phyloP scores from a whole-genome alignment of 1,284 basidiomycete genomes.

The Volvariella volvacea region DNA sequence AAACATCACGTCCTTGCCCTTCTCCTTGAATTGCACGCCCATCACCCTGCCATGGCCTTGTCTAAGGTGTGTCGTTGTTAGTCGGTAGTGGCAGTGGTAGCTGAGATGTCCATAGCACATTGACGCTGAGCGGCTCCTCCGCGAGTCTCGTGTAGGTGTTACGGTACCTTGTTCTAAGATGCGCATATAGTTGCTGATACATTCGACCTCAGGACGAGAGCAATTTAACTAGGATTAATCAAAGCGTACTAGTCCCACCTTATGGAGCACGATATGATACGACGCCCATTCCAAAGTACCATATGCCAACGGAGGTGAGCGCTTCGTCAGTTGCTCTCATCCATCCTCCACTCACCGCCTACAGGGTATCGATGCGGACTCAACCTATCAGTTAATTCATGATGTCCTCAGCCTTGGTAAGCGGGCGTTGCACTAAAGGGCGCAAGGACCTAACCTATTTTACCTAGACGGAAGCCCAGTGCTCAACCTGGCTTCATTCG shows the following conservation, averaged over 20 bases:
- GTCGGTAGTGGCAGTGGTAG: background rate
- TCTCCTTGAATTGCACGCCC: constrained; percentile 4
- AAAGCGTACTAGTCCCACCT: constrained; percentile 28
- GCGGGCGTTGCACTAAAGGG: constrained; percentile 1
- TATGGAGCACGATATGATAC: constrained; percentile 67
- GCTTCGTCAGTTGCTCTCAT: background rate
- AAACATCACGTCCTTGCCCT: constrained; percentile 1
- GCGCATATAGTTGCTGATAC: too few relatives aligned
- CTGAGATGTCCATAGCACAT: constrained; percentile 40
- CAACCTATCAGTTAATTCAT: constrained; percentile 77
- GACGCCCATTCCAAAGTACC: constrained; percentile 59
- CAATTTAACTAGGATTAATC: constrained; percentile 25
- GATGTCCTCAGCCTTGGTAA: constrained; percentile 76
- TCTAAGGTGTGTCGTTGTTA: constrained; percentile 24
- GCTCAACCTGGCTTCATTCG: constrained; percentile 82
- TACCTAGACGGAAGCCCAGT: constrained; percentile 65
- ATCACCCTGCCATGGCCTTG: constrained; percentile 25
- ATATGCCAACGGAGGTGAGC: constrained; percentile 47
- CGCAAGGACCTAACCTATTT: background rate
- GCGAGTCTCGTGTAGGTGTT: constrained; percentile 40
- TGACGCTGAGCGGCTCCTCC: constrained; percentile 55
- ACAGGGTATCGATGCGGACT: constrained; percentile 47
- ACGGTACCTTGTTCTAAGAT: background rate
- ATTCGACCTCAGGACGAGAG: background rate
- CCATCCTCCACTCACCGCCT: too few relatives aligned